Conservation (phyloP, 441 rosid species). For the Biscutella laevigata region DNA sequence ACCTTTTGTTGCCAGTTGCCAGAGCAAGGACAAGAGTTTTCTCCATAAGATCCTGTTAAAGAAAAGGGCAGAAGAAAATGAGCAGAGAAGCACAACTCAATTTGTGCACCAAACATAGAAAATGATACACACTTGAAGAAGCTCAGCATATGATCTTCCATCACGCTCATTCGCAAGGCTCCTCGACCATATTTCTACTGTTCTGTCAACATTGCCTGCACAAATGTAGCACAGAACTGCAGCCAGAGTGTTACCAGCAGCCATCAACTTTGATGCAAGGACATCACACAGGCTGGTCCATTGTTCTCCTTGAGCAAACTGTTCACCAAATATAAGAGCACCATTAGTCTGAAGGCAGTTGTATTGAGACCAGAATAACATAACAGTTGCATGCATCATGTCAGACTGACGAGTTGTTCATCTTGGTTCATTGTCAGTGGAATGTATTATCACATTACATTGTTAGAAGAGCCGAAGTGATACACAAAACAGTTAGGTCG, state of each 20-base stretch:
- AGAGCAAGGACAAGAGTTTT: conserved; percentile 95
- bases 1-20: conserved; percentile 90
- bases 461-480: not conserved
- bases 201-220: conserved; percentile 91
- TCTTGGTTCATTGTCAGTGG: not conserved
- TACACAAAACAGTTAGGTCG: not conserved
- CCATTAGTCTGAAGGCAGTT: conserved; percentile 1
- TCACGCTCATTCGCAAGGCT: conserved; percentile 51
- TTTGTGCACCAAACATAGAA: conserved; percentile 7
- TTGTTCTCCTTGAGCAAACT: conserved; percentile 92
- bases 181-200: conserved; percentile 98
- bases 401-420: not conserved
- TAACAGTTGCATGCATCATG: conserved; percentile 9
- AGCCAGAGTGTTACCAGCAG: conserved; percentile 64
- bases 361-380: not conserved
- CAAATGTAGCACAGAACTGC: conserved; percentile 96
- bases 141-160: conserved; percentile 78
- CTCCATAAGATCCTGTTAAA: conserved; percentile 92
- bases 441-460: not conserved
- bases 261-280: conserved; percentile 80
- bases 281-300: conserved; percentile 79
- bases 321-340: conserved; percentile 26
- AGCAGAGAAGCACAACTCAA: not conserved
- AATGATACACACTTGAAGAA: conserved; percentile 64
- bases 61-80: conserved; percentile 13